These are phyloP conservation scores for Leishmania turanica DNA, from an alignment of 208 protist species.

Conservation along the genomic window DNA sequence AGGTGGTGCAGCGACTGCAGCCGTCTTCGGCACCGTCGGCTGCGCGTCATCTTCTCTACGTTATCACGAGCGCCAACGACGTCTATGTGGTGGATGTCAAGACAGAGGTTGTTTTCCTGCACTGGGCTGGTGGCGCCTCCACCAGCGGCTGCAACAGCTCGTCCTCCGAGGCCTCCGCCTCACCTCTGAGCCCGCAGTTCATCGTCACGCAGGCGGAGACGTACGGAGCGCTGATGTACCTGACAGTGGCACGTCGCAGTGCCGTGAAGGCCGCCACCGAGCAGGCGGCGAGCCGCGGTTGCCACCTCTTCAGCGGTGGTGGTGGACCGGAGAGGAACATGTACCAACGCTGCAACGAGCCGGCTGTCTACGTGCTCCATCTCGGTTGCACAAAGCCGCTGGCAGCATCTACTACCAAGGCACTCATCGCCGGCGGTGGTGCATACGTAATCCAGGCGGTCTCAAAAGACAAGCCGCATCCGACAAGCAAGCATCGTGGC, in stretches of 20 bases:
- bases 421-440: conserved; percentile 19
- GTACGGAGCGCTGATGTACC: conserved; percentile 38
- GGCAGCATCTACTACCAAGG: conserved; percentile 17
- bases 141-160: conserved; percentile 13
- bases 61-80: conserved; percentile 34
- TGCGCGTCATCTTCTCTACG: conserved; percentile 31
- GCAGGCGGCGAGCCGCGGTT: background rate
- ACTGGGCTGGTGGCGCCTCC: conserved; percentile 15
- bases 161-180: background rate
- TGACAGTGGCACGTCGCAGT: conserved; percentile 29
- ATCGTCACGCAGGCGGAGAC: conserved; percentile 35
- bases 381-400: conserved; percentile 34
- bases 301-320: background rate
- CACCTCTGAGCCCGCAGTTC: conserved; percentile 23
- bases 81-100: conserved; percentile 34
- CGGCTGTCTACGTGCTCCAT: conserved; percentile 37
- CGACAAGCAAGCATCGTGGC: background rate
- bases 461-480: conserved; percentile 2
- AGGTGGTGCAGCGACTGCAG: conserved; percentile 29
- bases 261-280: background rate
- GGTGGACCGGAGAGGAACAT: conserved; percentile 22
- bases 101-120: conserved; percentile 25
- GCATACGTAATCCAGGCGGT: conserved; percentile 29
- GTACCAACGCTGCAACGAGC: conserved; percentile 22
- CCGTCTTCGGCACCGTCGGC: background rate